Evolutionary conservation across 306 rosid species (phyloP).

Genomic region (Medicago ruthenica): DNA sequence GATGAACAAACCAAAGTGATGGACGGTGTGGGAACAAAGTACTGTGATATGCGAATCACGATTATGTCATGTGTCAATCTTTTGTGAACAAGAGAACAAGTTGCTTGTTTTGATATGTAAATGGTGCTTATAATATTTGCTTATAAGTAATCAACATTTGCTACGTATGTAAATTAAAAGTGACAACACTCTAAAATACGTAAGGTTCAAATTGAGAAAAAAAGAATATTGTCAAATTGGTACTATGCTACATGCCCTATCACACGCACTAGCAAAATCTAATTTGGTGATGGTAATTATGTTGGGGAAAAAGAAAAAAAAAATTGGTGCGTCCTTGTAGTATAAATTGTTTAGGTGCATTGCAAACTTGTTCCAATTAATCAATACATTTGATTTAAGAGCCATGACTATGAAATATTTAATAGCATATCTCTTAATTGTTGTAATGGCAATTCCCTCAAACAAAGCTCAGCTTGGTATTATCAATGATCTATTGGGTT

Average conservation of each 20-base stretch:
- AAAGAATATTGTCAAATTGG: conserved; percentile 24
- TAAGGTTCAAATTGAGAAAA: conserved; percentile 9
- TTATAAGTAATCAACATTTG: conserved; percentile 26
- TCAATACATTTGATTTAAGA: background rate
- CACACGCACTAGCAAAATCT: conserved; percentile 32
- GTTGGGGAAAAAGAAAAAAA: too few relatives aligned
- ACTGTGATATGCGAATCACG: conserved; percentile 25
- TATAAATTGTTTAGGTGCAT: conserved; percentile 39
- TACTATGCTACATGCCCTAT: background rate
- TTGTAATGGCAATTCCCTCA: background rate
- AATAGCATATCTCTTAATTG: background rate
- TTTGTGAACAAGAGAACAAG: background rate
- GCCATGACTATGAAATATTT: conserved; percentile 28
- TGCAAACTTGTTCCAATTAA: conserved; percentile 14
- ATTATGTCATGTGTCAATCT: background rate
- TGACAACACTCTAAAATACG: background rate
- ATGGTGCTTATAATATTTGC: conserved; percentile 2
- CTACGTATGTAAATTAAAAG: background rate
- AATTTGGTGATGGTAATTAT: too few relatives aligned
- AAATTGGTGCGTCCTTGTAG: background rate
- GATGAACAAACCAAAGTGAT: conserved; percentile 8
- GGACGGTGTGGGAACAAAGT: conserved; percentile 17
- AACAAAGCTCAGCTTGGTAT: conserved; percentile 1
- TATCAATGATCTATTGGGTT: conserved; percentile 36
- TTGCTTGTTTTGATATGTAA: conserved; percentile 30